Base-by-base conservation (phyloP, 208 protist genomes). In the Herpetomonas tarakana region DNA sequence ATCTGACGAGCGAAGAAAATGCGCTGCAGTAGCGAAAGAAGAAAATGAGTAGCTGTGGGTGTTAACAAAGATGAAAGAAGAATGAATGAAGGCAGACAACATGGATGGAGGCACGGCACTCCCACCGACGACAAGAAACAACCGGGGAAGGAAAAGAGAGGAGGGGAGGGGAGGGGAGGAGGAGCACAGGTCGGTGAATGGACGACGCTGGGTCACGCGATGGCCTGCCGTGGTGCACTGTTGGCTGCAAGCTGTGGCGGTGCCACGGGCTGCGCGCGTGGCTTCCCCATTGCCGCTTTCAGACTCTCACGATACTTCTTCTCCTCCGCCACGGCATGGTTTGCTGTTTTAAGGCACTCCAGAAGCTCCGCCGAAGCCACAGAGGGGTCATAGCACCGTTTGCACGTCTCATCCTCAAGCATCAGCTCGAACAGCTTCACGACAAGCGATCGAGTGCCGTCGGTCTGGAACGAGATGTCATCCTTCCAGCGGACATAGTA, bases 281-380 rank as follows among this genome's bases (percentile, higher is more conserved):
- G n/a, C n/a, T n/a, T n/a, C n/a, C n/a, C n/a, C n/a, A n/a, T n/a
- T n/a, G n/a, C n/a, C n/a, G n/a, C n/a, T n/a, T n/a, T n/a, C n/a
- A 54, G 18, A 24, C 3, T 63, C 22, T 57, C 52, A 16, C 52
- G 53, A 28, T 76, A 68, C 4, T 75, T 62, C 54, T 76, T 73
- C 41, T 86, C 77, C 19, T 70, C 75, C 18, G 71, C 41, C 19
- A 91, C 55, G 6, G 83, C 82, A 35, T 68, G 54, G 21, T 77
- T 62, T 0, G 86, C 86, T 12, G 86, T 93, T 25, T 80, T 76
- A 22, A 94, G 55, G 45, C 81, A 89, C 65, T 94, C 85, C 62
- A 74, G 78, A 45, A 94, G 69, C 68, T 94, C 88, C 55, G 89
- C 82, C 6, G 88, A 91, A 12, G 88, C 88, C 29, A 92, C 88